A percentile compares a stretch with the other conserved stretches of the same genome.
These are phyloP conservation scores for Clarireedia paspali DNA, from an alignment of 2,329 filamentous ascomycete genomes.

Conservation along the genomic window DNA sequence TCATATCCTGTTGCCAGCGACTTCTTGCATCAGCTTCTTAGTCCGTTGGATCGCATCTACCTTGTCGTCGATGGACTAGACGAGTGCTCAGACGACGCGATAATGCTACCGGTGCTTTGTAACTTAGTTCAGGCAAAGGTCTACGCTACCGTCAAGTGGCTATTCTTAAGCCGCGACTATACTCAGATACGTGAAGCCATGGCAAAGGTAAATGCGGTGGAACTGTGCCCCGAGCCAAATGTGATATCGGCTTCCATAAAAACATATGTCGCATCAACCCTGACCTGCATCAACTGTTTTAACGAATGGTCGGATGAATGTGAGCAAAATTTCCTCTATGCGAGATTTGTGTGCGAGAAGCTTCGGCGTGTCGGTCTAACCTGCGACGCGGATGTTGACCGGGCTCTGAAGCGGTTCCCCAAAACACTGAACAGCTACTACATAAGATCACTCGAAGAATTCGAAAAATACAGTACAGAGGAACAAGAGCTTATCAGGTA, in stretches of 20 bases:
- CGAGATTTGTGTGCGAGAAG: constrained; percentile 5
- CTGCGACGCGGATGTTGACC: no score
- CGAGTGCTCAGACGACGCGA: constrained; percentile 6
- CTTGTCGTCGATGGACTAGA: constrained; percentile 11
- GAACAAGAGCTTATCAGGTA: constrained; percentile 11
- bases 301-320: constrained; percentile 5
- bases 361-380: constrained; percentile 2
- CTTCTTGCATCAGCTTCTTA: constrained; percentile 7
- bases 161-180: no score
- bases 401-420: constrained; percentile 6
- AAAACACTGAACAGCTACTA: constrained; percentile 7
- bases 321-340: constrained; percentile 12
- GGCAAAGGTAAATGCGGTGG: no score
- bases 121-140: background rate
- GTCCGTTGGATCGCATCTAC: background rate
- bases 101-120: background rate
- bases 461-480: background rate
- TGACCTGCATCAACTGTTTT: background rate
- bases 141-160: no score
- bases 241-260: no score
- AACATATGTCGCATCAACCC: no score
- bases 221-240: no score
- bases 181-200: no score
- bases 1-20: background rate
- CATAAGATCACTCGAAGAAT: constrained; percentile 5